These are phyloP conservation scores for Tulasnella sp. DNA, from an alignment of 768 basidiomycete genomes.

Conservation along the genomic window DNA sequence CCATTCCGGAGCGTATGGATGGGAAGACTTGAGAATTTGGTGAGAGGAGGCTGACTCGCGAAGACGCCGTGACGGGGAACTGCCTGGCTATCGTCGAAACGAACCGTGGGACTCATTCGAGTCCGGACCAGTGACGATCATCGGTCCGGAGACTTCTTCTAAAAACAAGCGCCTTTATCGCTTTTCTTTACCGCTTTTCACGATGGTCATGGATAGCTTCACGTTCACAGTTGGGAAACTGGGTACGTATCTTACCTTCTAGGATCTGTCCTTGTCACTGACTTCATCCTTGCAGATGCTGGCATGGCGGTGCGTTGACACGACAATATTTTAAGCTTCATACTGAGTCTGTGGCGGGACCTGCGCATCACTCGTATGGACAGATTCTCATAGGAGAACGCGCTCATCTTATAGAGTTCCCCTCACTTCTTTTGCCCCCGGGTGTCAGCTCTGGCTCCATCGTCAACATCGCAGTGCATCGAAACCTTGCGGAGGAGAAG, in stretches of 20 bases:
- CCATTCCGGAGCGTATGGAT: not conserved
- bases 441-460: conserved; percentile 92
- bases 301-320: conserved; percentile 75
- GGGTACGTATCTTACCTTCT: conserved; percentile 49
- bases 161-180: conserved; percentile 1
- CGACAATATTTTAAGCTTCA: conserved; percentile 5
- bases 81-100: not conserved
- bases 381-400: conserved; percentile 90
- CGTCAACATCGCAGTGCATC: conserved; percentile 92
- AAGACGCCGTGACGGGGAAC: conserved; percentile 7
- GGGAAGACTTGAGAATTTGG: not conserved
- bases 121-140: not conserved
- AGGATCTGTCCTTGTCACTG: not conserved
- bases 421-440: conserved; percentile 88
- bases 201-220: conserved; percentile 42
- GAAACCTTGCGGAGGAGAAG: conserved; percentile 80
- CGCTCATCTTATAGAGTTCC: conserved; percentile 96
- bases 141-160: not conserved
- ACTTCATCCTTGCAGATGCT: conserved; percentile 55
- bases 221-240: conserved; percentile 95
- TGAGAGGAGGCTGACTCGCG: not conserved
- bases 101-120: not conserved
- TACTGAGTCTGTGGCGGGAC: not conserved
- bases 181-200: not conserved
- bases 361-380: not conserved